phyloP scores from a whole-genome alignment of 768 basidiomycete species.

The Termitomyces sp. region DNA sequence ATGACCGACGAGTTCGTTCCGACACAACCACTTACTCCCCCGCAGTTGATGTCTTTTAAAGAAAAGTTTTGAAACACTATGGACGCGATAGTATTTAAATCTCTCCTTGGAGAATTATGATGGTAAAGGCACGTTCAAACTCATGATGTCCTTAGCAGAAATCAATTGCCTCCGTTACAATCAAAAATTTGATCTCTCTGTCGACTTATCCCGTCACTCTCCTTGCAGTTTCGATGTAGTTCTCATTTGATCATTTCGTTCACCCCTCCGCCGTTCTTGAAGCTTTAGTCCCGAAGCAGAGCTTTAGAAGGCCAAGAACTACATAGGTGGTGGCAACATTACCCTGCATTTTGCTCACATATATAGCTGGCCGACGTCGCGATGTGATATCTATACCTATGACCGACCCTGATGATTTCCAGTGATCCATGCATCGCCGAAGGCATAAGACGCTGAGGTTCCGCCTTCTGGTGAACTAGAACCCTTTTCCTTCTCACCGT shows the following conservation, averaged over 20 bases:
- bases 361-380: background rate
- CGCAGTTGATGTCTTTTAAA: no score
- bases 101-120: no score
- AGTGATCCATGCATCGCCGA: constrained; percentile 1
- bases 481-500: background rate
- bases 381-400: background rate
- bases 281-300: no score
- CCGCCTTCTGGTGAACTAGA: background rate
- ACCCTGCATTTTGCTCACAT: background rate
- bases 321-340: background rate
- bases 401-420: background rate
- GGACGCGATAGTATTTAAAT: no score
- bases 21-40: no score
- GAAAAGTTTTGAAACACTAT: no score
- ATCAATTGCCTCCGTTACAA: no score
- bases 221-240: no score
- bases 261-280: background rate
- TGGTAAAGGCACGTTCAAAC: no score
- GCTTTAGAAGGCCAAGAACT: background rate
- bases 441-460: constrained; percentile 1
- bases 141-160: no score
- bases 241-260: background rate
- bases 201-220: background rate
- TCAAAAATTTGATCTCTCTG: background rate
- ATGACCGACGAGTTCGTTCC: no score